These are phyloP conservation scores for Chenopodium quinoa DNA, from an alignment of 148 eudicot genomes.

Conservation along the genomic window DNA sequence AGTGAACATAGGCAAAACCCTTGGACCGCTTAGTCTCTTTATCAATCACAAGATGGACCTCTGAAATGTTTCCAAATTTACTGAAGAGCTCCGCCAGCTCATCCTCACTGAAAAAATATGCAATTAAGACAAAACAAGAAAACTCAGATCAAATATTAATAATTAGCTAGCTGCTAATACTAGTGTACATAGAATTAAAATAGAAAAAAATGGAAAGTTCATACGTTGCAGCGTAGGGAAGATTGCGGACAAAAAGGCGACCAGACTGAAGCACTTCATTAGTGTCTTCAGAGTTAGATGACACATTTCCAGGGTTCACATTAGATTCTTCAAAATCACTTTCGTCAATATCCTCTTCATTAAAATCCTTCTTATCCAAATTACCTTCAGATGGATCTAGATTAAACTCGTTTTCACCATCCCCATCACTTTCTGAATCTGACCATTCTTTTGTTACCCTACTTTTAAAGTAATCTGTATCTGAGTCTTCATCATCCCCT, in stretches of 20 bases:
- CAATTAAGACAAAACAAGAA: background rate
- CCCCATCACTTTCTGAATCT: constrained; percentile 59
- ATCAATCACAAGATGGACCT: constrained; percentile 85
- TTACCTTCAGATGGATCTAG: constrained; percentile 15
- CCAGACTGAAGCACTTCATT: constrained; percentile 47
- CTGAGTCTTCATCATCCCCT: constrained; percentile 46
- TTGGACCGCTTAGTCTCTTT: constrained; percentile 85
- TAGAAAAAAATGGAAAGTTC: constrained; percentile 9
- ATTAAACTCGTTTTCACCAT: constrained; percentile 21
- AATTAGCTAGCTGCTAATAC: background rate
- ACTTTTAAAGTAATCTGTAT: constrained; percentile 82
- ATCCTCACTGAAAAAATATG: constrained; percentile 63
- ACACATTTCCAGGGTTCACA: constrained; percentile 33
- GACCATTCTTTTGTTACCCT: constrained; percentile 81
- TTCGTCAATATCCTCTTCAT: constrained; percentile 27
- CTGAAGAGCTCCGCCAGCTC: constrained; percentile 73
- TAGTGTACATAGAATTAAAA: background rate
- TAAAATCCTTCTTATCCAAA: constrained; percentile 23
- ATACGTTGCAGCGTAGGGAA: constrained; percentile 84
- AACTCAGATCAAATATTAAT: background rate
- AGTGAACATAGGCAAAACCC: constrained; percentile 73
- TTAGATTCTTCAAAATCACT: constrained; percentile 31
- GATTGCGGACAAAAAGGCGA: constrained; percentile 88
- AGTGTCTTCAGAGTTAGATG: constrained; percentile 35
- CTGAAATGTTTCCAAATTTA: constrained; percentile 59